Percentiles rank a stretch among this genome's conserved stretches.
Conservation (phyloP, 2,329 filamentous ascomycete species). For the Sarocladiaceae sp. region DNA sequence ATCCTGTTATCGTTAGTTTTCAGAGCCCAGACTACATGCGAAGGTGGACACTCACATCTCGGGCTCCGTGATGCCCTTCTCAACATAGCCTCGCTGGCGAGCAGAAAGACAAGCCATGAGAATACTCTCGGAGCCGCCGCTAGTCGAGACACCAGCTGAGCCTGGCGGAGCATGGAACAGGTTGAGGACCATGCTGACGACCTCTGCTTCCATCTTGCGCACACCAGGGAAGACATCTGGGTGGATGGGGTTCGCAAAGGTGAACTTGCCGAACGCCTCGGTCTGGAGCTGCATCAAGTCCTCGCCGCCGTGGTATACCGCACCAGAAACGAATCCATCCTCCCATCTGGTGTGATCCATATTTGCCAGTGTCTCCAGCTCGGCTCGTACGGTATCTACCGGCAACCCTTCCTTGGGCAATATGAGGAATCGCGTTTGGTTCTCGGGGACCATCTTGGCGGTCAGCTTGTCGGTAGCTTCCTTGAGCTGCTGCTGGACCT, state of each 20-base stretch:
- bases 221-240: constrained; percentile 97
- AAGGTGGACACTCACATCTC: constrained; percentile 66
- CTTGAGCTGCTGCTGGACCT: constrained; percentile 78
- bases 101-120: constrained; percentile 90
- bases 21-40: neutral
- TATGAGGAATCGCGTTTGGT: constrained; percentile 64
- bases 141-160: constrained; percentile 82
- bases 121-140: constrained; percentile 93
- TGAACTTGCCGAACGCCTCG: constrained; percentile 89
- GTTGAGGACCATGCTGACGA: constrained; percentile 88
- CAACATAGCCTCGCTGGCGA: constrained; percentile 77
- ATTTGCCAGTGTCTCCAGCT: constrained; percentile 69
- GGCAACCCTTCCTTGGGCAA: constrained; percentile 82
- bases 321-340: constrained; percentile 87
- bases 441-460: constrained; percentile 71
- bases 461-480: constrained; percentile 77
- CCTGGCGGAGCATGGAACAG: constrained; percentile 86
- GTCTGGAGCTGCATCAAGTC: constrained; percentile 78
- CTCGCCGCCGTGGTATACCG: constrained; percentile 91
- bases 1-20: constrained; percentile 51
- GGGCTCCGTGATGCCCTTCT: constrained; percentile 83
- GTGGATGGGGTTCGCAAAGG: constrained; percentile 93
- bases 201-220: constrained; percentile 97
- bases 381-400: constrained; percentile 69
- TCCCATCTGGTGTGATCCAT: constrained; percentile 98